Evolutionary conservation across 768 basidiomycete species (phyloP), one percentile per base, ranked within the genome.

Genomic region (Amanita rimosa): DNA sequence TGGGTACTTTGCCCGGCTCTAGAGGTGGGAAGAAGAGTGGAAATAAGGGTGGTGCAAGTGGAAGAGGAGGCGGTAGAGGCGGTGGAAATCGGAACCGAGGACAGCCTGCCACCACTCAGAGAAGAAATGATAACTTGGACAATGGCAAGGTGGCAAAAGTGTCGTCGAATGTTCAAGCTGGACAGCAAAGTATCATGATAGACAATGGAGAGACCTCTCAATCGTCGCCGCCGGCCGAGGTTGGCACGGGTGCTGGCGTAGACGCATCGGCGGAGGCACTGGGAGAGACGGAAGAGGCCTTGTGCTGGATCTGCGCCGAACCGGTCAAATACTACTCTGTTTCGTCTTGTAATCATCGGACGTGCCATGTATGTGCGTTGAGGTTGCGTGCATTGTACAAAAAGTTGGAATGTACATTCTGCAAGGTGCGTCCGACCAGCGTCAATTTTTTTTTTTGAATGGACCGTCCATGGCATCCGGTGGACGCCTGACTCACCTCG

Each of bases 251-350:
- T 2, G 31, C 40, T 29, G 38, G 34, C 6, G n/a, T 10, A 13
- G 31, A 41, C 6, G 33, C 40, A 6, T 41, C 27, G 10, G 49
- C n/a, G n/a, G 22, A 24, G 22, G 22, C 22, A 24, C 22, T 24
- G 29, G 50, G 29, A 38, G 50, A 14, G 3, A 22, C 21, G n/a
- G 39, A 19, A n/a, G 61, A 62, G 10, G 75, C 79, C 44, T 62
- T 83, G 9, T 97, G 95, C 67, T 95, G 82, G 78, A 97, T 97
- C 64, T 96, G 95, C 59, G 93, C 93, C 1, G 92, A 97, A 58
- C 83, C 85, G 3, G 82, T 95, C 64, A 92, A 86, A 60, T 95
- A 90, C 60, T 92, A 83, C 63, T 78, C 89, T 5, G 67, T 96
- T 26, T 84, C 93, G 14, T 78, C 84, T 48, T 99, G 95, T 67